Evolutionary conservation across 2,329 filamentous ascomycete genomes (phyloP).

Genomic region (Fusarium musae): DNA sequence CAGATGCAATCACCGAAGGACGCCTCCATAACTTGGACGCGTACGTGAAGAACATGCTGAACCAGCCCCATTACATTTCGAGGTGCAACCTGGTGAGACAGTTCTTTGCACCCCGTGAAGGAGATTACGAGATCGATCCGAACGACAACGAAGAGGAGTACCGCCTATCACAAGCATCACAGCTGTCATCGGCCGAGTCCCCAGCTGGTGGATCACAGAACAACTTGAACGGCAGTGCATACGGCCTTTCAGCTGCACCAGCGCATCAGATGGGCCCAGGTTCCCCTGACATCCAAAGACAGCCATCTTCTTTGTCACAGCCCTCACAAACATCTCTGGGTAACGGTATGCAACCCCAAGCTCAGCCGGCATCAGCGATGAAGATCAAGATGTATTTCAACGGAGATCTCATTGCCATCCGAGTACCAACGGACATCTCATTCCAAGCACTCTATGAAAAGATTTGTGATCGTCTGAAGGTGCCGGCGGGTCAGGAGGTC

Average conservation of each 20-base stretch:
- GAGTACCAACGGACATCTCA: conserved; percentile 83
- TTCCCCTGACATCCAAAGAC: conserved; percentile 35
- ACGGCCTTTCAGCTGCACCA: conserved; percentile 65
- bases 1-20: conserved; percentile 95
- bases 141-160: conserved; percentile 80
- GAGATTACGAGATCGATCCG: conserved; percentile 92
- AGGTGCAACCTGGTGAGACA: conserved; percentile 85
- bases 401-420: conserved; percentile 90
- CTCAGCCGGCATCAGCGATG: conserved; percentile 66
- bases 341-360: conserved; percentile 54
- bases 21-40: conserved; percentile 92
- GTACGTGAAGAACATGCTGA: conserved; percentile 91
- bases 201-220: conserved; percentile 68
- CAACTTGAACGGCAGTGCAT: conserved; percentile 68
- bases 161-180: conserved; percentile 76
- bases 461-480: conserved; percentile 84
- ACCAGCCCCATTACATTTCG: conserved; percentile 85
- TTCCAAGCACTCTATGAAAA: conserved; percentile 85
- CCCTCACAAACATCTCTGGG: conserved; percentile 63
- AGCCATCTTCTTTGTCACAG: conserved; percentile 43
- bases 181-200: conserved; percentile 73
- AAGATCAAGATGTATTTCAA: conserved; percentile 97
- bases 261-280: conserved; percentile 52
- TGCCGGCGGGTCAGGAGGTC: conserved; percentile 74
- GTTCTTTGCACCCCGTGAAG: conserved; percentile 89